Conservation (phyloP, 441 rosid genomes). For the Euphorbia schlechtendalii region DNA sequence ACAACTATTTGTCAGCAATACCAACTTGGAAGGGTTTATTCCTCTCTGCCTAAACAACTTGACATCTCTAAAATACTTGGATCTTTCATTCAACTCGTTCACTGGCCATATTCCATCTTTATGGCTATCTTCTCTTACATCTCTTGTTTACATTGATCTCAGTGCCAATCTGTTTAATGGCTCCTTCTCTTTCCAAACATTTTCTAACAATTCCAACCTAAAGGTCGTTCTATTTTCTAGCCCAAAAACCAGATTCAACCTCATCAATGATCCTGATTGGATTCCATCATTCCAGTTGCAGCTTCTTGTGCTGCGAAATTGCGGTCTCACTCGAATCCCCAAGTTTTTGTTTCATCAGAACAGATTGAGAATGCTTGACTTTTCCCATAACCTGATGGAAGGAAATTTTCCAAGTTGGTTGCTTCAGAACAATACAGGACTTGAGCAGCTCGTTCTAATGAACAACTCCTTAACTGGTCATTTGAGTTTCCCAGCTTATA, state of each 20-base stretch:
- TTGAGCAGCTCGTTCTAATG: too few species aligned
- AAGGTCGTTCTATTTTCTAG: neutral
- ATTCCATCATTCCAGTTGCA: conserved; percentile 19
- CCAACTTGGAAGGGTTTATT: neutral
- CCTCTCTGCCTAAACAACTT: conserved; percentile 23
- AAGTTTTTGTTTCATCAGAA: too few species aligned
- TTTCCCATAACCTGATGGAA: too few species aligned
- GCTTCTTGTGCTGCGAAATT: conserved; percentile 4
- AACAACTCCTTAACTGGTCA: too few species aligned
- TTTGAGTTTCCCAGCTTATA: too few species aligned
- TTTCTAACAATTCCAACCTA: conserved; percentile 25
- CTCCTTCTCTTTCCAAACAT: conserved; percentile 11
- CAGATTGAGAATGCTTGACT: too few species aligned
- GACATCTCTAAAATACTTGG: conserved; percentile 12
- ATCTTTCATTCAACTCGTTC: conserved; percentile 14
- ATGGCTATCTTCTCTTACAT: conserved; percentile 8
- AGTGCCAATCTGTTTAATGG: conserved; percentile 16
- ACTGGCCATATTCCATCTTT: conserved; percentile 13
- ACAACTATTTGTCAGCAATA: too few species aligned
- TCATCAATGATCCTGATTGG: conserved; percentile 2
- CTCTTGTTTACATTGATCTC: conserved; percentile 7
- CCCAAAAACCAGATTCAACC: conserved; percentile 6
- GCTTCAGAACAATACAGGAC: too few species aligned
- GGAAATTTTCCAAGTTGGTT: too few species aligned
- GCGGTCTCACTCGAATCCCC: neutral